A percentile compares a stretch with the other conserved stretches of the same genome.
These are phyloP conservation scores for Aleurites moluccanus DNA, from an alignment of 441 rosid genomes.

Conservation along the genomic window DNA sequence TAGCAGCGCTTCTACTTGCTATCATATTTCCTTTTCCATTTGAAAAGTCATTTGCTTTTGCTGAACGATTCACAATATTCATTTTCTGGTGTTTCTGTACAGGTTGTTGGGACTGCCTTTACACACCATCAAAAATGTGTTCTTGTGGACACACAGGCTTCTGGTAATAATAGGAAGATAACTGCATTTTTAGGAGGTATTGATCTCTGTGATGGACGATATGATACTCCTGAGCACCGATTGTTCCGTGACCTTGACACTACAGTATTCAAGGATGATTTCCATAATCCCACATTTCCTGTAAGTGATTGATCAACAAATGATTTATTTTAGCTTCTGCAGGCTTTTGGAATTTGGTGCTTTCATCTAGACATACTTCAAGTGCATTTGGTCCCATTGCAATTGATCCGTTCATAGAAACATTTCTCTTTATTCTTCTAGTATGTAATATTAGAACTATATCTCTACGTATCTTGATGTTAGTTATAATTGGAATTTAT, in stretches of 20 bases:
- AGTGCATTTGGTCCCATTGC: constrained; percentile 1
- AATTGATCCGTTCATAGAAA: not conserved
- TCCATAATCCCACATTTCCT: constrained; percentile 83
- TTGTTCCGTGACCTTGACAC: constrained; percentile 68
- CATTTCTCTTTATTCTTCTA: not conserved
- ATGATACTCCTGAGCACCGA: constrained; percentile 89
- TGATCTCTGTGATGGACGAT: constrained; percentile 94
- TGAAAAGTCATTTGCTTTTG: not conserved
- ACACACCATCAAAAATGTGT: constrained; percentile 95
- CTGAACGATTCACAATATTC: constrained; percentile 3
- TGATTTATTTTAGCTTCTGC: not conserved
- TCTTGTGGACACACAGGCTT: constrained; percentile 83
- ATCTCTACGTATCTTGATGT: not conserved
- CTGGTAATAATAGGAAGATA: constrained; percentile 69
- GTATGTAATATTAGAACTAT: not conserved
- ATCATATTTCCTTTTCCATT: not conserved
- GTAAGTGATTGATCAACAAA: constrained; percentile 47
- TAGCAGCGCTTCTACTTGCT: not conserved
- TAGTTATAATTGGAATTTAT: not conserved
- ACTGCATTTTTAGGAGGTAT: constrained; percentile 93
- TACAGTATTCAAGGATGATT: constrained; percentile 60
- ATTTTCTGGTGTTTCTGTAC: constrained; percentile 17
- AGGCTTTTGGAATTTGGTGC: not conserved
- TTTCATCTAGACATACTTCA: not conserved
- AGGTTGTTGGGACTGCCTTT: constrained; percentile 86